These are phyloP conservation scores for Cladosporium velox DNA, from an alignment of 2,329 filamentous ascomycete species.

Conservation along the genomic window DNA sequence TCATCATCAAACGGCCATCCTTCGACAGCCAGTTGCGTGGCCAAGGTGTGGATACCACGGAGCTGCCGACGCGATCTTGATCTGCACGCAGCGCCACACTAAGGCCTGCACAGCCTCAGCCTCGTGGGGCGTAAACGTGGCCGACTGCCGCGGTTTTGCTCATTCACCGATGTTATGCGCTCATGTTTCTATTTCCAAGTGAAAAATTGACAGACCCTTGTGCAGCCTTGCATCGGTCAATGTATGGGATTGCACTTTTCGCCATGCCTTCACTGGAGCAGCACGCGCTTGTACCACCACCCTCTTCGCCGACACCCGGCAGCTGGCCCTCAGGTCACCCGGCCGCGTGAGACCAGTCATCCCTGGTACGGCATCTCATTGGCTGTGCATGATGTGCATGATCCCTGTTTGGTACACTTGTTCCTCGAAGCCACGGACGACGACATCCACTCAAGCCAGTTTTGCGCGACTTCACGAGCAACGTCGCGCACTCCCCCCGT, in stretches of 20 bases:
- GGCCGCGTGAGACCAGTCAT: constrained; percentile 1
- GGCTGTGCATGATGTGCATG: not conserved
- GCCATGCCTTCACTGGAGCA: constrained; percentile 5
- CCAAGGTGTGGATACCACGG: constrained; percentile 13
- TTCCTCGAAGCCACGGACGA: constrained; percentile 17
- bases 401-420: constrained; percentile 19
- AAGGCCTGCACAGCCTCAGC: constrained; percentile 6
- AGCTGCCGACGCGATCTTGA: constrained; percentile 15
- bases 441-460: constrained; percentile 23
- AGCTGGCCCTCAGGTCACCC: constrained; percentile 8
- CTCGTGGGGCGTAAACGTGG: not conserved
- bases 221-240: constrained; percentile 5
- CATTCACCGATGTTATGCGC: constrained; percentile 16
- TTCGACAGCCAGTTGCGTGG: constrained; percentile 11
- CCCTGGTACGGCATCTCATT: constrained; percentile 20
- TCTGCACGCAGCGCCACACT: constrained; percentile 17
- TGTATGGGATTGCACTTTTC: not conserved
- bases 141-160: not conserved
- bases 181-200: constrained; percentile 19
- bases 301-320: constrained; percentile 14
- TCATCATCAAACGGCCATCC: constrained; percentile 11
- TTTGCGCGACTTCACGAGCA: constrained; percentile 18
- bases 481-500: constrained; percentile 23
- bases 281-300: constrained; percentile 21
- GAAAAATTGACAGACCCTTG: not conserved